A percentile compares a stretch with the other conserved stretches of the same genome.
Evolutionary conservation across 148 eudicot genomes (phyloP).

Genomic region (Oxyria digyna): DNA sequence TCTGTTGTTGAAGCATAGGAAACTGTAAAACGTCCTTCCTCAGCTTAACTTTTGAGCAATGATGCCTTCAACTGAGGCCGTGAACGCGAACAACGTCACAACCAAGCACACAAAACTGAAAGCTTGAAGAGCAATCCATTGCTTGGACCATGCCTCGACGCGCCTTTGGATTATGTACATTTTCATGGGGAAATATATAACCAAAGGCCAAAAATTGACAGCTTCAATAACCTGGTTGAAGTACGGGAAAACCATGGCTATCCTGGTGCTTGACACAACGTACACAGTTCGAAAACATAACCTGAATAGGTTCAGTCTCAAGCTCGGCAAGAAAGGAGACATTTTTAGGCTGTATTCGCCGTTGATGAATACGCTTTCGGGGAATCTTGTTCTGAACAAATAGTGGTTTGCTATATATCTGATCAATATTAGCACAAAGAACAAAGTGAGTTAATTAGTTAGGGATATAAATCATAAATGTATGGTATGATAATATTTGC

Average conservation of each 20-base stretch:
- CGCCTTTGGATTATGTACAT: constrained; percentile 40
- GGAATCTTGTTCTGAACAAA: constrained; percentile 26
- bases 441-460: not conserved
- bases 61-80: constrained; percentile 39
- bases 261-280: constrained; percentile 28
- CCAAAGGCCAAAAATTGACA: constrained; percentile 50
- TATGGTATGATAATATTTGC: not conserved
- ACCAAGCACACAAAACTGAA: constrained; percentile 23
- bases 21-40: not conserved
- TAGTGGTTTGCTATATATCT: constrained; percentile 44
- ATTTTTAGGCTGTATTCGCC: constrained; percentile 13
- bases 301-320: constrained; percentile 35
- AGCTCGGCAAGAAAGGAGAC: constrained; percentile 15
- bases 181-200: constrained; percentile 43
- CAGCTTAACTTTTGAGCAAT: constrained; percentile 29
- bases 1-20: not conserved
- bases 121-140: constrained; percentile 25
- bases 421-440: not conserved
- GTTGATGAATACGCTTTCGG: constrained; percentile 22
- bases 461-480: not conserved
- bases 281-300: constrained; percentile 37
- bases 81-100: constrained; percentile 31
- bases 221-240: constrained; percentile 56
- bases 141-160: constrained; percentile 29
- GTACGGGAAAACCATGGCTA: constrained; percentile 44